phyloP scores from a whole-genome alignment of 2,329 filamentous ascomycete genomes.

The Stachybotrys chartarum region DNA sequence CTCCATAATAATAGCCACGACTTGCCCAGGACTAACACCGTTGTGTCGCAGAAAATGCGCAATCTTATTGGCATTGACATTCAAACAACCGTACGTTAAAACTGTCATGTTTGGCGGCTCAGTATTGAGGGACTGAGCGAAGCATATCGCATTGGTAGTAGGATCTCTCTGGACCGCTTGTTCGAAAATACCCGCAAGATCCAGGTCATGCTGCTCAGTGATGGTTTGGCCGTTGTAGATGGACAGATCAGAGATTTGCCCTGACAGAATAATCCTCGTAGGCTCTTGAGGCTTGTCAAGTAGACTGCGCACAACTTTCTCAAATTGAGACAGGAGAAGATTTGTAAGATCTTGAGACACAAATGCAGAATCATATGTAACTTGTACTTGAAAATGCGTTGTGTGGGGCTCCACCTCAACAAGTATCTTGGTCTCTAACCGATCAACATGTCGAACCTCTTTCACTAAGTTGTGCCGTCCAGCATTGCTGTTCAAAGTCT shows the following conservation, averaged over 20 bases:
- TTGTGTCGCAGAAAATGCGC: slow-evolving; percentile 43
- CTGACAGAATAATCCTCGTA: neutral
- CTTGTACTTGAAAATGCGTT: slow-evolving; percentile 31
- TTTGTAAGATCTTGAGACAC: slow-evolving; percentile 50
- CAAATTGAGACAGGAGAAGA: slow-evolving; percentile 54
- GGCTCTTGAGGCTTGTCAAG: neutral
- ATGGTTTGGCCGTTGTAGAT: slow-evolving; percentile 35
- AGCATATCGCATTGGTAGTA: slow-evolving; percentile 54
- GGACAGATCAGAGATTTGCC: slow-evolving; percentile 29
- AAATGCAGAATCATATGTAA: slow-evolving; percentile 38
- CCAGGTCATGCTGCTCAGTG: slow-evolving; percentile 25
- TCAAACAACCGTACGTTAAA: slow-evolving; percentile 60
- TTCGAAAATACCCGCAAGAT: slow-evolving; percentile 50
- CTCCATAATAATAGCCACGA: slow-evolving; percentile 70
- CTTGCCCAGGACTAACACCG: slow-evolving; percentile 41
- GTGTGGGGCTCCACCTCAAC: slow-evolving; percentile 65
- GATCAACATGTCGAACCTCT: slow-evolving; percentile 58
- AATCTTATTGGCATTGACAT: slow-evolving; percentile 55
- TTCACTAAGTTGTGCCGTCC: slow-evolving; percentile 28
- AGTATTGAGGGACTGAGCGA: slow-evolving; percentile 36
- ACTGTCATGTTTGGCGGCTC: slow-evolving; percentile 21
- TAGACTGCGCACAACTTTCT: slow-evolving; percentile 18
- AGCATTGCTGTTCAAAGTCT: slow-evolving; percentile 47
- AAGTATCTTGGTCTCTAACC: slow-evolving; percentile 68
- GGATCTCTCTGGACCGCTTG: slow-evolving; percentile 39